Evolutionary conservation across 225 moss, liverwort and hornwort genomes (phyloP), one percentile per base, ranked within the genome.

Genomic region (Thuidium tamariscinum): DNA sequence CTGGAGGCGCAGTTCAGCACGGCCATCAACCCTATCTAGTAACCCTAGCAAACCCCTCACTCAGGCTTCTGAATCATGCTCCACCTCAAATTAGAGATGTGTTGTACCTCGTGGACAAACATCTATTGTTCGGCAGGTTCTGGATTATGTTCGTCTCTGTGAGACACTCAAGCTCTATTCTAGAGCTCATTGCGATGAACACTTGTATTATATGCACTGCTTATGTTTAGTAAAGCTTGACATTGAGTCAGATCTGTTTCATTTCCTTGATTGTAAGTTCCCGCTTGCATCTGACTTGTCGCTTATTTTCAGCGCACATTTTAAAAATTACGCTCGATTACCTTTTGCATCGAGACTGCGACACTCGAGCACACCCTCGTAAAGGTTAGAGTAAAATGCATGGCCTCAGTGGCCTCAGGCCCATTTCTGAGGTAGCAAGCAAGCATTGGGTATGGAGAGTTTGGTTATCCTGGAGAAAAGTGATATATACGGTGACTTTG

Each of bases 1-100:
- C 85, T 97, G 90, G 97, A 96, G 88, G 96, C 96, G 51, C 97
- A 97, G 86, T 96, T 96, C 59, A 96, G 90, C 89, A 97, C 95
- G 81, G 97, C 96, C 25, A 92, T 92, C 41, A 92, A 92, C 88
- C 91, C 92, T 79, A 79, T 86, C 63, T 90, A 88, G 84, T 30
- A 73, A 44, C 72, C 76, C 21, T 49, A 65, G 81, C 60, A 52
- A 74, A 26, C 30, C 44, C 52, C 77, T 92, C 46, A n/a, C n/a
- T 65, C 46, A 48, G 63, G 61, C 60, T 83, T 75, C 82, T n/a
- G 84, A 87, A 74, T 59, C 66, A 62, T 77, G 81, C 81, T 57
- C 57, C 65, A 26, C 55, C 7, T 61, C 18, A 48, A 52, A 51
- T 79, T 76, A 84, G 80, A 86, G 71, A 74, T 80, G 79, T 51